These are phyloP conservation scores for Phytophthora crassamura DNA, from an alignment of 352 stramenopile genomes.

Conservation along the genomic window DNA sequence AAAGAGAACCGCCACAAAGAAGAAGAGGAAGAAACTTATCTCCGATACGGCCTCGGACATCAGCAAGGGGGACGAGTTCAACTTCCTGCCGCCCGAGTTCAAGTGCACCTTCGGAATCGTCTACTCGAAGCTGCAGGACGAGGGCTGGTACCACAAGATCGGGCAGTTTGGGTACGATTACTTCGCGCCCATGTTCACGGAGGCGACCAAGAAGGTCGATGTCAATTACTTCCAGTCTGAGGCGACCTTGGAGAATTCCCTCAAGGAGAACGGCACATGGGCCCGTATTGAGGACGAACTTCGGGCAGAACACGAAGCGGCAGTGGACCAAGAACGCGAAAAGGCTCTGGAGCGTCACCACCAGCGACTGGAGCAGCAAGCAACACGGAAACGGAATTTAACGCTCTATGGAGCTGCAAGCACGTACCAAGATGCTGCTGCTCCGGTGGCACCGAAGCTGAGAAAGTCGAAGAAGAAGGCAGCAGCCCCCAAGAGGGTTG, in stretches of 20 bases:
- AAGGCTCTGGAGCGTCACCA: conserved; percentile 52
- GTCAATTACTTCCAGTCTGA: conserved; percentile 75
- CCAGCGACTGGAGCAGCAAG: conserved; percentile 45
- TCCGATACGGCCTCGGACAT: conserved; percentile 8
- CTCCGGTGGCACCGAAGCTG: conserved; percentile 15
- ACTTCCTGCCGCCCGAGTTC: conserved; percentile 68
- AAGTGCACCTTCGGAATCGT: conserved; percentile 72
- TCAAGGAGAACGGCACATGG: conserved; percentile 70
- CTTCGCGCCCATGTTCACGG: conserved; percentile 73
- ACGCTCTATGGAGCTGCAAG: conserved; percentile 18
- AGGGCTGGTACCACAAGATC: conserved; percentile 63
- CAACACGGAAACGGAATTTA: conserved; percentile 32
- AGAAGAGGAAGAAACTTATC: conserved; percentile 33
- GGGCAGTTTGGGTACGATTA: conserved; percentile 86
- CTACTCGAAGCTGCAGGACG: conserved; percentile 62
- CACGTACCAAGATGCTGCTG: conserved; percentile 2
- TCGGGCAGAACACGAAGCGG: conserved; percentile 55
- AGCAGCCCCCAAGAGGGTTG: conserved; percentile 29
- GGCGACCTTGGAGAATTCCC: conserved; percentile 61
- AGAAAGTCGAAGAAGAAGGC: conserved; percentile 33
- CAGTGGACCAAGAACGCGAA: conserved; percentile 59
- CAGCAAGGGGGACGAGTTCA: conserved; percentile 42
- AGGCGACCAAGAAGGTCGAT: conserved; percentile 55
- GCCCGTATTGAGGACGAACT: conserved; percentile 61
- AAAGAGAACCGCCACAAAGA: conserved; percentile 38